Base-by-base conservation (phyloP, 2,329 filamentous ascomycete genomes). In the Aspergillus fijiensis region DNA sequence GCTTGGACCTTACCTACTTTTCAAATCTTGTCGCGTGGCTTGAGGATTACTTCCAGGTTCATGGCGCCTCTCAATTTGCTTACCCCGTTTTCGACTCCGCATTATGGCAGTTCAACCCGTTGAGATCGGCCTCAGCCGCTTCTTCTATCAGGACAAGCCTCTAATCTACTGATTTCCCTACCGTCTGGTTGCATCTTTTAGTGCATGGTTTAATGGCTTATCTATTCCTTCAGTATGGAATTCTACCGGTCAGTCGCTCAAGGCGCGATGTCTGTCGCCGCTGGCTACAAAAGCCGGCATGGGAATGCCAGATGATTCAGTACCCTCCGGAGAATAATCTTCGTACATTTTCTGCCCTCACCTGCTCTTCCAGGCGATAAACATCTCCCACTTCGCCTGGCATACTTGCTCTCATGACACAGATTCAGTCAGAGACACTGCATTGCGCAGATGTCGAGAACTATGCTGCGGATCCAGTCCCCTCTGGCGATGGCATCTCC, bases 1-100 rank as follows among this genome's bases (percentile, higher is more conserved):
- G 60, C 60, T 60, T 62, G 60, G 60, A 62, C 60, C 60, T 63
- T 63, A 63, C 60, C 21, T 54, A 23, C 49, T n/a, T 53, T 25
- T 42, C 23, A 16, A 11, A 7, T 31, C 23, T 4, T 55, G 52
- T 45, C 35, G 35, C 35, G 27, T 45, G 39, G 11, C 11, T 31
- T 33, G 23, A 42, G 39, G 6, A 14, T 19, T 49, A 6, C 6
- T 29, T 31, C 19, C 29, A 29, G n/a, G n/a, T n/a, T 42, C 53
- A 55, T 55, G 16, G n/a, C 27, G 31, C 27, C 10, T 19, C 25
- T 48, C 23, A 27, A 19, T 23, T 19, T 49, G 31, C 35, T 27
- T 27, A 16, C 27, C 49, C 49, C 21, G 23, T 25, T 25, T n/a
- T 50, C 14, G 12, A 25, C 56, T 53, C 56, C 47, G 39, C 56